These are phyloP conservation scores for Aspergillus proliferans DNA, from an alignment of 2,329 filamentous ascomycete genomes.

Conservation along the genomic window DNA sequence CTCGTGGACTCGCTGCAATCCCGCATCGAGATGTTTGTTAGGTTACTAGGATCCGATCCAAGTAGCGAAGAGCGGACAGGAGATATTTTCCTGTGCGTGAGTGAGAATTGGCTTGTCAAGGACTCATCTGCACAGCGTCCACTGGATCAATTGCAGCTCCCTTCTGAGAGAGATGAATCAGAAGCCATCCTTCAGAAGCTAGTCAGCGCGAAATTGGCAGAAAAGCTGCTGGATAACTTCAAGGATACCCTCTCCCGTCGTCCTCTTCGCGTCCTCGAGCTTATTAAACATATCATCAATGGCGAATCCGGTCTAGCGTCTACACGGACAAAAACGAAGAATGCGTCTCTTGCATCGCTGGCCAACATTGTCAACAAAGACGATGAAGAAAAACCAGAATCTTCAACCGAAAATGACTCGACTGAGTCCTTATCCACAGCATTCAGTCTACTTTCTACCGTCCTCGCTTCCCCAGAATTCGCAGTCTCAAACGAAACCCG, in stretches of 20 bases:
- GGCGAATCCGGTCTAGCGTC: conserved; percentile 24
- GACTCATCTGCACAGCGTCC: conserved; percentile 7
- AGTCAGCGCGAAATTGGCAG: conserved; percentile 36
- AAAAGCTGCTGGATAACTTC: conserved; percentile 37
- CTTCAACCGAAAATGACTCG: conserved; percentile 16
- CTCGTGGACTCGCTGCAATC: conserved; percentile 30
- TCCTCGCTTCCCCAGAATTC: conserved; percentile 38
- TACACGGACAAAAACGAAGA: conserved; percentile 2
- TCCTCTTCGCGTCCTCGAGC: conserved; percentile 34
- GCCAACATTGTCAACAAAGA: conserved; percentile 26
- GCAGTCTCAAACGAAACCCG: conserved; percentile 23
- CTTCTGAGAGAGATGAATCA: conserved; percentile 16
- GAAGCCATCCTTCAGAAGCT: conserved; percentile 30
- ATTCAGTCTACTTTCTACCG: conserved; percentile 39
- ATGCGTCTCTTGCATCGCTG: conserved; percentile 30
- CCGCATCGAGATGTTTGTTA: conserved; percentile 33
- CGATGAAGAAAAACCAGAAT: conserved; percentile 8
- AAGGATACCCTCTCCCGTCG: conserved; percentile 37
- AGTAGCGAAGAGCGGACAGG: conserved; percentile 35
- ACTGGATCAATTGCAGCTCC: conserved; percentile 8
- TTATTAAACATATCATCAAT: conserved; percentile 37
- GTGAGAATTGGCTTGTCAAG: conserved; percentile 36
- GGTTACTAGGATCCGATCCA: conserved; percentile 33
- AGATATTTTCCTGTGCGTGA: conserved; percentile 39
- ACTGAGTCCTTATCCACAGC: conserved; percentile 35